Evolutionary conservation across 192 early-diverging fungal genomes (phyloP).

Genomic region (Backusella sp.): DNA sequence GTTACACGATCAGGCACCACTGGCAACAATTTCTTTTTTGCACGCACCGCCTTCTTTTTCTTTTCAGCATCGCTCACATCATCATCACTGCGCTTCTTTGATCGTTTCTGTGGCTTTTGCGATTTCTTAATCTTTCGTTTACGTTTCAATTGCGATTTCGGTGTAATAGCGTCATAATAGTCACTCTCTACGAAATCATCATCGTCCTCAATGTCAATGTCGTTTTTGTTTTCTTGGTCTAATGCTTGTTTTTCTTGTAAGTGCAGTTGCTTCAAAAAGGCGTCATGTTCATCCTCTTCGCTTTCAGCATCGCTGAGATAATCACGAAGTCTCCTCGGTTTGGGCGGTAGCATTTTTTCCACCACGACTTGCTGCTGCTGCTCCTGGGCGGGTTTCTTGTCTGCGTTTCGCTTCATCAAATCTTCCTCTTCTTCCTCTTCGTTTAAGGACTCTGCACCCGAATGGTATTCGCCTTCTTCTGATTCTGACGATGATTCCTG

Average conservation of each 20-base stretch:
- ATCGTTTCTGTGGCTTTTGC: not conserved
- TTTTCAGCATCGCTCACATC: not conserved
- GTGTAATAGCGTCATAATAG: not conserved
- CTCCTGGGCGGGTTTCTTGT: not conserved
- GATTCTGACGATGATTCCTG: slow-evolving; percentile 16
- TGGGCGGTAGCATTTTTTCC: not conserved
- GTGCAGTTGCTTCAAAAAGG: slow-evolving; percentile 49
- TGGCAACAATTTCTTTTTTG: not conserved
- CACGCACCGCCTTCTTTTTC: not conserved
- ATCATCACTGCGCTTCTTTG: slow-evolving; percentile 5
- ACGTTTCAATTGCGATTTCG: not conserved
- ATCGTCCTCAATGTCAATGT: not conserved
- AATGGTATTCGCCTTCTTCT: slow-evolving; percentile 30
- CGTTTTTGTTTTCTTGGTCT: not conserved
- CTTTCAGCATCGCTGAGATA: slow-evolving; percentile 49
- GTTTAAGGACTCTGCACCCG: slow-evolving; percentile 30
- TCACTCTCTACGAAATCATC: slow-evolving; percentile 24
- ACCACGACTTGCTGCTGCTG: slow-evolving; percentile 9
- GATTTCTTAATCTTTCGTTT: not conserved
- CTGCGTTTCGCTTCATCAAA: not conserved
- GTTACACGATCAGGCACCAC: not conserved
- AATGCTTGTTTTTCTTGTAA: slow-evolving; percentile 31
- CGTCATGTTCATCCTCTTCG: slow-evolving; percentile 36
- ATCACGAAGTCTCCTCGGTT: slow-evolving; percentile 43
- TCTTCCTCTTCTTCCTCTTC: not conserved